Base-by-base conservation (phyloP, 208 protist species). In the Leishmania braziliensis region DNA sequence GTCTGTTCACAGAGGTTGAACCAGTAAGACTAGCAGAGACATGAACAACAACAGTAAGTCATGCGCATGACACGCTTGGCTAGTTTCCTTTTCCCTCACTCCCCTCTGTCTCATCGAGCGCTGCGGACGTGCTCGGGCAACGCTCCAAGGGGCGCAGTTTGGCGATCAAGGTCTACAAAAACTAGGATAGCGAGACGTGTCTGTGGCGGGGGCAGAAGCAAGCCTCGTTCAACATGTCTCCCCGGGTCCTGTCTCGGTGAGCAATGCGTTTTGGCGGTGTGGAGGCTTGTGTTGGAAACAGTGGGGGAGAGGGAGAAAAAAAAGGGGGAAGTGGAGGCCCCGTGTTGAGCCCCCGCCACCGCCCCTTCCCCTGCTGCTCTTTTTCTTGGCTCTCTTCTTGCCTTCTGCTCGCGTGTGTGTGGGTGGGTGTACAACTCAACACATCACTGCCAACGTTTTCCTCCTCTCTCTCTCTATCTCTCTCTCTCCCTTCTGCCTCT, bases 41-140 rank as follows among this genome's bases (percentile, higher is more conserved):
- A 46, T 46, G 36, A 39, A 77, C 26, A 69, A 43, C 63, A 69
- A 6, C 5, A 69, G n/a, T 10, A 69, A 3, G 33, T 23, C 63
- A 33, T 12, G 63, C 18, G 33, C 10, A 29, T 29, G 8, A 69
- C 33, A 29, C 63, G 63, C 63, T 58, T 5, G 36, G 29, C 26
- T 81, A 48, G 0, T 56, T 78, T 85, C 58, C 77, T 73, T 39
- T 80, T 60, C 69, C 50, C 43, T 10, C 20, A 54, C 18, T 9
- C 39, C 53, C 39, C 46, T 69, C 33, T 69, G 26, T 69, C 63
- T 16, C 4, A 12, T 43, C 33, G 63, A 48, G 63, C 63, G 63
- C 63, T 69, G 10, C 63, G 16, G n/a, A 43, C 63, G 33, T 23
- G 9, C 33, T 36, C 36, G 10, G 29, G 26, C 63, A 69, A 36